Evolutionary conservation across 495 filamentous ascomycete genomes (phyloP).

Genomic region (Neurospora sublineolata): DNA sequence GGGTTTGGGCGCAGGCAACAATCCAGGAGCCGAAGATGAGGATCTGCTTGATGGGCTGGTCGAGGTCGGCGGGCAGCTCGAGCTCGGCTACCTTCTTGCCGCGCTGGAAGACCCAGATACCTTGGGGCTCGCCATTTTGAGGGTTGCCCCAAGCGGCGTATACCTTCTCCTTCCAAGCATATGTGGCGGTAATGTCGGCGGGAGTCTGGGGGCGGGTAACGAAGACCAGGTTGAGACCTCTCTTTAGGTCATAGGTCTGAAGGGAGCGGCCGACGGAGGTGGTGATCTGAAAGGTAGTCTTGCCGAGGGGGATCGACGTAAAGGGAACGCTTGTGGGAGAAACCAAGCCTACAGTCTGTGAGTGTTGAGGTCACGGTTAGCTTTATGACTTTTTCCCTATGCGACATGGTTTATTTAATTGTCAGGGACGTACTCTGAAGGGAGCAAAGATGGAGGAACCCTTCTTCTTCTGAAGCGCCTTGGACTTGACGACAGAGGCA

Average conservation of each 20-base stretch:
- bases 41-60: slow-evolving; percentile 63
- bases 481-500: slow-evolving; percentile 20
- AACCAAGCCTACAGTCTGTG: slow-evolving; percentile 79
- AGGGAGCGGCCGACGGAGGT: slow-evolving; percentile 82
- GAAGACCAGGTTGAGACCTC: slow-evolving; percentile 82
- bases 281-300: slow-evolving; percentile 92
- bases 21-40: slow-evolving; percentile 86
- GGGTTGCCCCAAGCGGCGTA: slow-evolving; percentile 74
- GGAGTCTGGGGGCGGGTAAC: slow-evolving; percentile 84
- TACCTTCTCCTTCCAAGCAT: slow-evolving; percentile 76
- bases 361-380: background rate
- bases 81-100: slow-evolving; percentile 78
- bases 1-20: slow-evolving; percentile 61
- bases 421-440: slow-evolving; percentile 57
- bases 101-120: slow-evolving; percentile 88
- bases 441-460: slow-evolving; percentile 80
- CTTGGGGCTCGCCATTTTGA: slow-evolving; percentile 39
- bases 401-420: background rate
- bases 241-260: slow-evolving; percentile 88
- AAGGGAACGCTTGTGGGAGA: slow-evolving; percentile 86
- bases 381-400: background rate
- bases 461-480: slow-evolving; percentile 19
- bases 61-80: slow-evolving; percentile 44
- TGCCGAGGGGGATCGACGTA: slow-evolving; percentile 74
- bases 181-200: slow-evolving; percentile 69